Evolutionary conservation across 192 early-diverging fungal genomes (phyloP).

Genomic region (Gaertneriomyces sp.): DNA sequence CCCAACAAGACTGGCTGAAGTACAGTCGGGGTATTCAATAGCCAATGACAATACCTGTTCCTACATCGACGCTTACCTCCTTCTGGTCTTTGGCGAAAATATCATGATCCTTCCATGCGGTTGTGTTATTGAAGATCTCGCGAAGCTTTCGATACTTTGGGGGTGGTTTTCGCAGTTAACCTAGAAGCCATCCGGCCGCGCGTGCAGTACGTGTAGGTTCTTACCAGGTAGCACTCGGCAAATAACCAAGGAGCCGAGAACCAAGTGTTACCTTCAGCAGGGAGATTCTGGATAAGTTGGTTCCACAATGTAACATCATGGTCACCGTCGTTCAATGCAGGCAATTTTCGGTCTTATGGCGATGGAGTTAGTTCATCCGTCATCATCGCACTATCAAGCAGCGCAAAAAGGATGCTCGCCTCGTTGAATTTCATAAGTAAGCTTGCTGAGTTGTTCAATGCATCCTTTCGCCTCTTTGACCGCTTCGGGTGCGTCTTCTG

Average conservation of each 20-base stretch:
- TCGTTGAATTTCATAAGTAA: constrained; percentile 73
- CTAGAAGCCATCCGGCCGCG: too few relatives aligned
- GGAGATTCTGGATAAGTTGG: constrained; percentile 38
- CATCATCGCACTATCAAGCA: too few relatives aligned
- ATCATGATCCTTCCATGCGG: constrained; percentile 68
- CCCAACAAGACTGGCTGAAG: constrained; percentile 18
- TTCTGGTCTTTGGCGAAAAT: constrained; percentile 59
- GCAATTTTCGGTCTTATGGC: constrained; percentile 16
- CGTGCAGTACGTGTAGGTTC: constrained; percentile 7
- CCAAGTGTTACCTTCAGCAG: constrained; percentile 52
- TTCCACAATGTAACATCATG: constrained; percentile 69
- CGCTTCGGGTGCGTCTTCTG: constrained; percentile 10
- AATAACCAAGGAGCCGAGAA: constrained; percentile 76
- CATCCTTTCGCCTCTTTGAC: constrained; percentile 61
- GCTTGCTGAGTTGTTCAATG: constrained; percentile 56
- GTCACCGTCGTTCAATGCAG: constrained; percentile 43
- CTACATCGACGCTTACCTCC: constrained; percentile 9
- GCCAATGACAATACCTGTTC: neutral
- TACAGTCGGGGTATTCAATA: constrained; percentile 4
- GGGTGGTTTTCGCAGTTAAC: neutral
- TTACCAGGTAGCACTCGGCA: constrained; percentile 81
- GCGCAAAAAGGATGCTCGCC: too few relatives aligned
- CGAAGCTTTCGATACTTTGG: constrained; percentile 46
- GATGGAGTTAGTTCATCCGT: too few relatives aligned
- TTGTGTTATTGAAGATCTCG: constrained; percentile 52